Evolutionary conservation across 140 eudicot genomes (phyloP).

Genomic region (Bidens hawaiensis): DNA sequence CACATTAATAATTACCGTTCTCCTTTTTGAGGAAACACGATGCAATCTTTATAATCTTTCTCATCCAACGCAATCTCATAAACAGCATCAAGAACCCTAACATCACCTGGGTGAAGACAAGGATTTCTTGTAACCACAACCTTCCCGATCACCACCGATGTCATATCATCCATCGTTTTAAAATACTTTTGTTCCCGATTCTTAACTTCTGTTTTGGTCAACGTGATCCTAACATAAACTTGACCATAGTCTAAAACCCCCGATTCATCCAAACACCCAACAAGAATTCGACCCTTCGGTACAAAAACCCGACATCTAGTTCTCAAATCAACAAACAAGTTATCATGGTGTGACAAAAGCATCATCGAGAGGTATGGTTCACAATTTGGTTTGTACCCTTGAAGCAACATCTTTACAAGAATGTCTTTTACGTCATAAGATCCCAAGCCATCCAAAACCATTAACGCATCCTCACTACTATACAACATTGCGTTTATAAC

Average conservation of each 20-base stretch:
- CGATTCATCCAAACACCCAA: conserved; percentile 78
- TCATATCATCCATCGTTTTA: conserved; percentile 51
- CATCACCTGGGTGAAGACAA: conserved; percentile 95
- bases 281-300: conserved; percentile 62
- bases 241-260: conserved; percentile 69
- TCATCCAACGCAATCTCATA: conserved; percentile 56
- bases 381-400: conserved; percentile 65
- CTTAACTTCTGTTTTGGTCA: conserved; percentile 52
- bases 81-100: conserved; percentile 83
- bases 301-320: conserved; percentile 57
- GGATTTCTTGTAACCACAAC: conserved; percentile 91
- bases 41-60: conserved; percentile 60
- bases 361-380: conserved; percentile 87
- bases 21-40: conserved; percentile 91
- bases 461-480: conserved; percentile 56
- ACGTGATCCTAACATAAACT: conserved; percentile 49
- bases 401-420: conserved; percentile 58
- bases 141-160: conserved; percentile 60
- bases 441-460: conserved; percentile 60
- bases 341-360: conserved; percentile 67
- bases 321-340: conserved; percentile 45
- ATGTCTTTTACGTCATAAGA: conserved; percentile 46
- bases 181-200: conserved; percentile 44
- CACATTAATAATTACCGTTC: conserved; percentile 54
- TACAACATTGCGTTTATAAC: conserved; percentile 54